Base-by-base conservation (phyloP, 2,329 filamentous ascomycete species). In the Metarhizium humberi region DNA sequence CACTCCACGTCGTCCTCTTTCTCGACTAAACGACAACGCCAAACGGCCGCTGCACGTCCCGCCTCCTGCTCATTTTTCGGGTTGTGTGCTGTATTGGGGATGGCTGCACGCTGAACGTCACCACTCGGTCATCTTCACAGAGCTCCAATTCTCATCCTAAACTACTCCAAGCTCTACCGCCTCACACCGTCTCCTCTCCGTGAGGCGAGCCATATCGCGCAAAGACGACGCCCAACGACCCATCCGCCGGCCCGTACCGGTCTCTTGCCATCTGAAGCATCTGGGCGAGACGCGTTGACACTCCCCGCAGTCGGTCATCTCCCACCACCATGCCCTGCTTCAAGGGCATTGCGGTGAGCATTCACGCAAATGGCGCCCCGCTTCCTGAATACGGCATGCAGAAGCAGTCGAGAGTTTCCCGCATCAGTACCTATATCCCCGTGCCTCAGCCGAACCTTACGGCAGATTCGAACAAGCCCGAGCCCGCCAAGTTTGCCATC, bases 301-400 rank as follows among this genome's bases (percentile, higher is more conserved):
- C 25, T 6, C 32, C 20, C 29, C 52, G 30, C 42, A 36, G 50
- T 16, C 50, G 16, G 36, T 53, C 53, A 48, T 54, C 48, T 58
- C 55, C 57, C 61, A 61, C 57, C 61, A 80, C 69, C 69, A 84
- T 84, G 94, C 94, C 94, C 77, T 97, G 92, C 84, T 99, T 97
- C 78, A 95, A 97, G 79, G 94, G 94, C 74, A 91, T 99, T 75
- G 92, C 94, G 66, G 92, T 97, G 70, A 95, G 90, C 81, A 95
- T 97, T 71, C 94, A 99, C 76, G 82, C 84, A 56, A 85, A 86
- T 68, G 81, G 80, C 59, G 77, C 90, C 63, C 92, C 94, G 62
- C 84, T 99, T 62, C 80, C 91, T 59, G 94, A 99, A 75, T 87
- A 95, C 75, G 92, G 92, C 66, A 88, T 97, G 64, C 92, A 97